These are phyloP conservation scores for Colletotrichum euphorbiae DNA, from an alignment of 2,329 filamentous ascomycete species.

Conservation along the genomic window DNA sequence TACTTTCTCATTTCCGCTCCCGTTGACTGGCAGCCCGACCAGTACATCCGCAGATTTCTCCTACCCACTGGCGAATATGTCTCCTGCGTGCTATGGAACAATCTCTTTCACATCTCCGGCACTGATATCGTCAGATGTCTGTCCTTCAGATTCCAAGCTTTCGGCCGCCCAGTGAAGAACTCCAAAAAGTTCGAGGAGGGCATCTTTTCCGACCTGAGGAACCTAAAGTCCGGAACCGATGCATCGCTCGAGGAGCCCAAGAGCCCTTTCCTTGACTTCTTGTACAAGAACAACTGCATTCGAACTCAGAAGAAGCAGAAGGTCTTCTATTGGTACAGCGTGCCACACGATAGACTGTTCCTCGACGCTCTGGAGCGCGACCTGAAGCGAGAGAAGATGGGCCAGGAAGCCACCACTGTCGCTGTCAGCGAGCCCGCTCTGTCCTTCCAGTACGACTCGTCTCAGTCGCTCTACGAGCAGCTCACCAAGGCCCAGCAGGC, in stretches of 20 bases:
- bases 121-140: slow-evolving; percentile 99
- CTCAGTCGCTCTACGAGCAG: slow-evolving; percentile 98
- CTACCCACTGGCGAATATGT: slow-evolving; percentile 98
- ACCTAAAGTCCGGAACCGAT: slow-evolving; percentile 97
- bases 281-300: slow-evolving; percentile 99
- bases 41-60: slow-evolving; percentile 95
- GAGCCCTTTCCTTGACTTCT: slow-evolving; percentile 96
- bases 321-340: slow-evolving; percentile 99
- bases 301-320: slow-evolving; percentile 99
- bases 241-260: slow-evolving; percentile 98
- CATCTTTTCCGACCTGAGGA: slow-evolving; percentile 98
- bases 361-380: slow-evolving; percentile 97
- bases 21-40: slow-evolving; percentile 96
- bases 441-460: slow-evolving; percentile 99
- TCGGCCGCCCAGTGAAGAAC: slow-evolving; percentile 98
- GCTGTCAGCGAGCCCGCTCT: slow-evolving; percentile 96
- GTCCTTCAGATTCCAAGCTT: slow-evolving; percentile 98
- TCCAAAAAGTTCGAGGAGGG: slow-evolving; percentile 99
- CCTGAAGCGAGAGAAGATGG: slow-evolving; percentile 99
- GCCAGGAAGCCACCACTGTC: slow-evolving; percentile 95
- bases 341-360: slow-evolving; percentile 96
- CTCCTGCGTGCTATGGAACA: slow-evolving; percentile 98
- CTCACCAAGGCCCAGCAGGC: slow-evolving; percentile 99
- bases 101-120: slow-evolving; percentile 98
- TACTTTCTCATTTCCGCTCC: slow-evolving; percentile 99